A percentile compares a stretch with the other conserved stretches of the same genome.
These are phyloP conservation scores for Bipolaris victoriae DNA, from an alignment of 2,329 filamentous ascomycete genomes.

Conservation along the genomic window DNA sequence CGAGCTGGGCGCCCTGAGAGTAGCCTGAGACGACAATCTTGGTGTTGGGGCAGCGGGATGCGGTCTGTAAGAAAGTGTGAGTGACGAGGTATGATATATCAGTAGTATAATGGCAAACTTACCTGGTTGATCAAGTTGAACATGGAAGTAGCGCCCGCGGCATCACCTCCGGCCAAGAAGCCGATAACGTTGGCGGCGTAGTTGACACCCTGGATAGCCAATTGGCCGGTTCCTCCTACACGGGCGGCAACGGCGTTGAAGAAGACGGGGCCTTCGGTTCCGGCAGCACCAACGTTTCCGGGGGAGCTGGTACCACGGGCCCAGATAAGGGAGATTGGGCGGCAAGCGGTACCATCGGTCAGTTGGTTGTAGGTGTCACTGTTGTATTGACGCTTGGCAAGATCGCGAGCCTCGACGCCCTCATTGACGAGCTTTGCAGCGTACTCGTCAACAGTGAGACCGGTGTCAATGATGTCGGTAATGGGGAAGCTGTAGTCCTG, in stretches of 20 bases:
- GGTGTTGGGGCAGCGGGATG: slow-evolving; percentile 33
- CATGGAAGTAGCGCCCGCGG: slow-evolving; percentile 53
- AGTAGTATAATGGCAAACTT: slow-evolving; percentile 26
- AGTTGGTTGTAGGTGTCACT: slow-evolving; percentile 40
- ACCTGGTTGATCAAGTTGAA: slow-evolving; percentile 43
- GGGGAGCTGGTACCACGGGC: slow-evolving; percentile 61
- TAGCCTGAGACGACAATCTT: slow-evolving; percentile 42
- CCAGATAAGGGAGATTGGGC: slow-evolving; percentile 59
- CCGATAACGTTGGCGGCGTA: slow-evolving; percentile 56
- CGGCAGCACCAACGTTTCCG: slow-evolving; percentile 58
- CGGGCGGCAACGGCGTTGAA: slow-evolving; percentile 53
- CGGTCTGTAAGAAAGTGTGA: slow-evolving; percentile 19
- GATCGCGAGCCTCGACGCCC: slow-evolving; percentile 7
- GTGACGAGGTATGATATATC: not conserved
- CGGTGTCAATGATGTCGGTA: slow-evolving; percentile 32
- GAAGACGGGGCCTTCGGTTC: slow-evolving; percentile 56
- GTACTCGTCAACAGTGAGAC: slow-evolving; percentile 35
- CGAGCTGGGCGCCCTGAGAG: slow-evolving; percentile 50
- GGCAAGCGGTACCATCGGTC: slow-evolving; percentile 48
- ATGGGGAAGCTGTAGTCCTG: slow-evolving; percentile 33
- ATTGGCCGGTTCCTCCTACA: slow-evolving; percentile 50
- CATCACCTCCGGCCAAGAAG: slow-evolving; percentile 56
- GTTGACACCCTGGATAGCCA: slow-evolving; percentile 63
- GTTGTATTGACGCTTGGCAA: slow-evolving; percentile 31
- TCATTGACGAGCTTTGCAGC: slow-evolving; percentile 29